A percentile compares a stretch with the other conserved stretches of the same genome.
These are phyloP conservation scores for Casuarina equisetifolia DNA, from an alignment of 306 rosid genomes.

Conservation along the genomic window DNA sequence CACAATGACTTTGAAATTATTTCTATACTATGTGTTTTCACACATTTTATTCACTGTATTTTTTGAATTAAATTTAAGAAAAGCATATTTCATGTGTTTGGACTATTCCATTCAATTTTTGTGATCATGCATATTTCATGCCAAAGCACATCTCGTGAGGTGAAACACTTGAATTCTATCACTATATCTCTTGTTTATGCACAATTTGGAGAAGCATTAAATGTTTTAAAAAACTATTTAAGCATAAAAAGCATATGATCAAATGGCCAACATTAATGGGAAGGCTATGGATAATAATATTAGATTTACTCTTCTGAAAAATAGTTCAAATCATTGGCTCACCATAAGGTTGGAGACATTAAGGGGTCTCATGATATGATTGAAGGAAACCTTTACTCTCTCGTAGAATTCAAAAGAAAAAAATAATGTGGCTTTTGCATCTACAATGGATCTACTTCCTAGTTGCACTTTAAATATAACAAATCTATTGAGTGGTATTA, in stretches of 20 bases:
- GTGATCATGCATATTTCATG: constrained; percentile 1
- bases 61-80: background rate
- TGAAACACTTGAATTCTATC: constrained; percentile 80
- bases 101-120: background rate
- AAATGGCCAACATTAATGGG: constrained; percentile 73
- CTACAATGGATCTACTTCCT: constrained; percentile 86
- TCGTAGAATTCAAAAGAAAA: constrained; percentile 65
- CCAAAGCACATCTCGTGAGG: constrained; percentile 84
- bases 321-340: constrained; percentile 75
- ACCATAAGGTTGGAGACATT: constrained; percentile 64
- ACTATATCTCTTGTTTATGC: constrained; percentile 90
- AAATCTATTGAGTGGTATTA: constrained; percentile 64
- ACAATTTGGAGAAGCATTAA: constrained; percentile 88
- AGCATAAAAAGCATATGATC: constrained; percentile 75
- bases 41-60: too few relatives aligned
- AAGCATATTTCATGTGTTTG: too few relatives aligned
- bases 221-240: constrained; percentile 74
- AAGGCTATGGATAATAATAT: constrained; percentile 80
- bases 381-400: constrained; percentile 80
- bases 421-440: constrained; percentile 57
- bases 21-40: too few relatives aligned
- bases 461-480: constrained; percentile 80
- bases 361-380: constrained; percentile 91
- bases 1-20: too few relatives aligned
- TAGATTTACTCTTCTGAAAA: constrained; percentile 61